phyloP scores from a whole-genome alignment of 169 alveolate species.

The Plasmodium blacklocki region DNA sequence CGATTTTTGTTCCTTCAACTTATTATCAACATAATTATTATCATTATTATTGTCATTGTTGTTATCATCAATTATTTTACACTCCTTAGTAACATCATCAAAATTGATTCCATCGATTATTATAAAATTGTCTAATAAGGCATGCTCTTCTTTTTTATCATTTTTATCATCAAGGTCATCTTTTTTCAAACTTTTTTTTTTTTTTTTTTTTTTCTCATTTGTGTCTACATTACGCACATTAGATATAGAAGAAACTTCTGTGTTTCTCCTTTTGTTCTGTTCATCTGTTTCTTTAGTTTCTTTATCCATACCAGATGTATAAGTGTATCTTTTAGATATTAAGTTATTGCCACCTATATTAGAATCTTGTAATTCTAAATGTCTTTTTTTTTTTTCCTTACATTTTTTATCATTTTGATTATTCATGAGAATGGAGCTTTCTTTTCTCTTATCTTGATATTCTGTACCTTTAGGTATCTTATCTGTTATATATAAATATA shows the following conservation, averaged over 20 bases:
- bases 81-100: constrained; percentile 54
- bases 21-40: not conserved
- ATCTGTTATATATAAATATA: no score
- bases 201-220: not conserved
- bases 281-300: not conserved
- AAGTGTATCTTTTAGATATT: not conserved
- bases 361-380: not conserved
- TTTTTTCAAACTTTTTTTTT: not conserved
- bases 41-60: not conserved
- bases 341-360: not conserved
- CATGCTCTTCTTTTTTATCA: not conserved
- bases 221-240: not conserved
- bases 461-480: no score
- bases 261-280: constrained; percentile 36
- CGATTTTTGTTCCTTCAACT: not conserved
- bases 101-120: constrained; percentile 65
- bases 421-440: no score
- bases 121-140: not conserved
- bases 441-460: no score
- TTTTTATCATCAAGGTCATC: not conserved
- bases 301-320: not conserved
- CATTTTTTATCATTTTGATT: not conserved
- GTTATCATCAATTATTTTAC: constrained; percentile 27
- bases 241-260: constrained; percentile 16
- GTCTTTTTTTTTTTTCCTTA: not conserved